These are phyloP conservation scores for Allium cepa DNA, from an alignment of 106 monocot genomes.

Conservation along the genomic window DNA sequence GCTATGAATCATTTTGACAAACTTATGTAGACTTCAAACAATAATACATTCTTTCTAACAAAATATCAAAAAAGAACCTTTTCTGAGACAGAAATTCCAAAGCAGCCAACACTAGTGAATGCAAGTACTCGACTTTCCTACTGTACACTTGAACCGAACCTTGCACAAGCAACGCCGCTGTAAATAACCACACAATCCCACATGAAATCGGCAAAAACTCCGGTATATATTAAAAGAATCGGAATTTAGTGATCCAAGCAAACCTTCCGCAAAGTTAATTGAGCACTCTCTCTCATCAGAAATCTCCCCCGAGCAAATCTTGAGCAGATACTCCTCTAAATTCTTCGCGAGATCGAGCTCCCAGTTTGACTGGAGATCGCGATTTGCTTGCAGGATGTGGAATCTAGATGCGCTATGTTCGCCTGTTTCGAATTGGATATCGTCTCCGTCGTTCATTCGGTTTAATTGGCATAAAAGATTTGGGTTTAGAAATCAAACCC, in stretches of 20 bases:
- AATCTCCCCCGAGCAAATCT: conserved; percentile 48
- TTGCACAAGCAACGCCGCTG: conserved; percentile 87
- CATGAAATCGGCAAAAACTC: conserved; percentile 6
- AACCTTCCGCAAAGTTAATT: conserved; percentile 88
- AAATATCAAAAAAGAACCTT: conserved; percentile 21
- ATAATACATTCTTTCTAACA: too few relatives aligned
- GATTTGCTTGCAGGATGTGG: conserved; percentile 46
- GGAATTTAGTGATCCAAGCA: not conserved
- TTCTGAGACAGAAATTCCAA: conserved; percentile 82
- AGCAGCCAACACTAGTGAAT: conserved; percentile 68
- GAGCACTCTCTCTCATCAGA: conserved; percentile 23
- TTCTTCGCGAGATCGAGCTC: conserved; percentile 70
- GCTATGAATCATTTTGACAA: too few relatives aligned
- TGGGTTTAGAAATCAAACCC: too few relatives aligned
- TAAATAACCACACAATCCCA: not conserved
- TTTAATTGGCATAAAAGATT: not conserved
- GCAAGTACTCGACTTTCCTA: conserved; percentile 85
- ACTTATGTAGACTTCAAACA: too few relatives aligned
- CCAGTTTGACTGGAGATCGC: conserved; percentile 78
- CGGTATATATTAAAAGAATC: not conserved
- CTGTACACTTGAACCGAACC: conserved; percentile 92
- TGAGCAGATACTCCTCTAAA: conserved; percentile 79
- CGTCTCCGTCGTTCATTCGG: conserved; percentile 25
- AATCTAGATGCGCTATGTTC: conserved; percentile 6
- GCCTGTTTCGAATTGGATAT: conserved; percentile 3